Percentiles rank a stretch among this genome's conserved stretches.
Conservation (phyloP, 2,329 filamentous ascomycete genomes). For the Neonectria magnoliae region DNA sequence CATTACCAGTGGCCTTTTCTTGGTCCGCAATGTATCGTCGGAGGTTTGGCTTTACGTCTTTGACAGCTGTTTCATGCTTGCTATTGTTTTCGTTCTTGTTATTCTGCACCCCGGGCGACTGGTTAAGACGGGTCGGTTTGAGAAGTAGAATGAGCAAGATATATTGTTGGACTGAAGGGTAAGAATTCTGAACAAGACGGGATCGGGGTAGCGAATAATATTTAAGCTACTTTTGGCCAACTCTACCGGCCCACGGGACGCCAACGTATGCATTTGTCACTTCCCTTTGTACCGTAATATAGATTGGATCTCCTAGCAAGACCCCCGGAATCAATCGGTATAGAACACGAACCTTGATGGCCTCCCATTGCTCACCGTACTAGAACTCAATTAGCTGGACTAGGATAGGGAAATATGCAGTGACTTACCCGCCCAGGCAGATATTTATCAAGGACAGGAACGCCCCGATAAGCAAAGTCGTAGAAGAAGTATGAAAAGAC, state of each 20-base stretch:
- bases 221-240: too few relatives aligned
- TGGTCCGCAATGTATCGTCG: conserved; percentile 56
- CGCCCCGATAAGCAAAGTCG: background rate
- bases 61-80: conserved; percentile 43
- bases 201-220: too few relatives aligned
- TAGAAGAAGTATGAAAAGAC: background rate
- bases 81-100: conserved; percentile 23
- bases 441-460: background rate
- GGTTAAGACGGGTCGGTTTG: conserved; percentile 5
- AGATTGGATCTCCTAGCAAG: background rate
- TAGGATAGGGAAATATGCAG: too few relatives aligned
- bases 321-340: background rate
- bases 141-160: background rate
- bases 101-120: conserved; percentile 30
- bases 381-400: background rate
- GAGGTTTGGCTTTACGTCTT: conserved; percentile 57
- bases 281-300: too few relatives aligned
- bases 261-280: too few relatives aligned
- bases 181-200: too few relatives aligned
- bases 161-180: background rate
- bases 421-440: background rate
- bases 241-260: too few relatives aligned
- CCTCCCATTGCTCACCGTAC: background rate
- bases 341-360: background rate
- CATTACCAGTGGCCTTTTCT: conserved; percentile 53